Conservation (phyloP, 768 basidiomycete species). For the Auricularia auricula-judae region DNA sequence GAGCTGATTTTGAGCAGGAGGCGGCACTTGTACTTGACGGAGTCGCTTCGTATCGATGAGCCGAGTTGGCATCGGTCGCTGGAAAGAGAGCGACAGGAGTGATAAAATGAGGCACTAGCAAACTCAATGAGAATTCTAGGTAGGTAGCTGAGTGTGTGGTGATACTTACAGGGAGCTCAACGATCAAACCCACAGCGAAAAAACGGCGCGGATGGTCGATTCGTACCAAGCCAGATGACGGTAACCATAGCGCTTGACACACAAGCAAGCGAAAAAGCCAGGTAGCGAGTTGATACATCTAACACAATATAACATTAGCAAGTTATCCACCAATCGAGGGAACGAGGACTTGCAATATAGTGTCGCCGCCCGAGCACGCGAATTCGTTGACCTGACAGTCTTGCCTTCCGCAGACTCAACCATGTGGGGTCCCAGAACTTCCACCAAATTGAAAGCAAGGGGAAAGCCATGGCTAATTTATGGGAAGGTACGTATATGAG, state of each 20-base stretch:
- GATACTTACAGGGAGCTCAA: slow-evolving; percentile 49
- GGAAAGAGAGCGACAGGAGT: slow-evolving; percentile 45
- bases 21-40: slow-evolving; percentile 12
- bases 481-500: background rate
- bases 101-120: slow-evolving; percentile 42
- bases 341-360: slow-evolving; percentile 44
- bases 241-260: background rate
- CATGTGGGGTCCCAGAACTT: slow-evolving; percentile 84
- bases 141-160: background rate
- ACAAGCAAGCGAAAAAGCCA: background rate
- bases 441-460: slow-evolving; percentile 59
- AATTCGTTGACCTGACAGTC: slow-evolving; percentile 60
- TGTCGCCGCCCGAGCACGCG: slow-evolving; percentile 50
- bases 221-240: slow-evolving; percentile 29
- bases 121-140: background rate
- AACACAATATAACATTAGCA: background rate
- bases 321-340: background rate
- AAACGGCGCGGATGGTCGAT: slow-evolving; percentile 31
- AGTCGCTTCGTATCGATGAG: slow-evolving; percentile 49
- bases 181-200: slow-evolving; percentile 30
- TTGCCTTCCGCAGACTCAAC: slow-evolving; percentile 41
- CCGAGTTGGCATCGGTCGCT: slow-evolving; percentile 59
- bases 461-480: slow-evolving; percentile 18
- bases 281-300: background rate
- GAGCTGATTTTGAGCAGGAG: slow-evolving; percentile 8